Conservation (phyloP, 805 yeast genomes). For the Sungouiozyma ichnusensis region DNA sequence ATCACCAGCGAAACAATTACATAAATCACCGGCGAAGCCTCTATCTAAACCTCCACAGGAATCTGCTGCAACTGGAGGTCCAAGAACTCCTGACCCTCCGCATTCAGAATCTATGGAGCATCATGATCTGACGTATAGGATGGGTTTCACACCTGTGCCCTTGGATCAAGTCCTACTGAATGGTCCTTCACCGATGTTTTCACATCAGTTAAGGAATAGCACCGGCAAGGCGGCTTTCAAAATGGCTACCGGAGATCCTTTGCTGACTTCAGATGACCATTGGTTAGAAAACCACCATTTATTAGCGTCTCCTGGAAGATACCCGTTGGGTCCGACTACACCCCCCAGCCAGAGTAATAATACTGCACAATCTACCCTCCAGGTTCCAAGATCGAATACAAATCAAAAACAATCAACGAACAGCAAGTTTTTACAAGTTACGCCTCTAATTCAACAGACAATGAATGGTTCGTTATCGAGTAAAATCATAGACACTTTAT, state of each 20-base stretch:
- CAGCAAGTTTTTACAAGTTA: slow-evolving; percentile 14
- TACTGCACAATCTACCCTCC: slow-evolving; percentile 3
- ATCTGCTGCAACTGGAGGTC: slow-evolving; percentile 6
- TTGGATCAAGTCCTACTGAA: slow-evolving; percentile 18
- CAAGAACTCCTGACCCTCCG: slow-evolving; percentile 2
- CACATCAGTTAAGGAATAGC: background rate
- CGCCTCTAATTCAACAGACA: slow-evolving; percentile 27
- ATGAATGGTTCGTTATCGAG: slow-evolving; percentile 23
- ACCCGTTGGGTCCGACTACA: background rate
- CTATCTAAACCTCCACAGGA: background rate
- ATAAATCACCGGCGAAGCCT: background rate
- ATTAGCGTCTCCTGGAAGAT: background rate
- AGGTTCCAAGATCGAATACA: slow-evolving; percentile 12
- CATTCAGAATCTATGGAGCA: background rate
- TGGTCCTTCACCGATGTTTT: slow-evolving; percentile 5
- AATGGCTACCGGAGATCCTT: slow-evolving; percentile 25
- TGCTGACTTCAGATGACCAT: slow-evolving; percentile 20
- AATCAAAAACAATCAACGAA: slow-evolving; percentile 1
- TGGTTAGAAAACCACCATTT: background rate
- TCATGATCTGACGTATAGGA: slow-evolving; percentile 1
- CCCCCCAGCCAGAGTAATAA: slow-evolving; percentile 1
- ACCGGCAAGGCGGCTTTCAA: slow-evolving; percentile 4
- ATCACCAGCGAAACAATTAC: background rate
- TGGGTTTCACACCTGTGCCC: slow-evolving; percentile 14
- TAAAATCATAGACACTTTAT: slow-evolving; percentile 9